Evolutionary conservation across 257 asterid genomes (phyloP).

Genomic region (Cynanchum wilfordii): DNA sequence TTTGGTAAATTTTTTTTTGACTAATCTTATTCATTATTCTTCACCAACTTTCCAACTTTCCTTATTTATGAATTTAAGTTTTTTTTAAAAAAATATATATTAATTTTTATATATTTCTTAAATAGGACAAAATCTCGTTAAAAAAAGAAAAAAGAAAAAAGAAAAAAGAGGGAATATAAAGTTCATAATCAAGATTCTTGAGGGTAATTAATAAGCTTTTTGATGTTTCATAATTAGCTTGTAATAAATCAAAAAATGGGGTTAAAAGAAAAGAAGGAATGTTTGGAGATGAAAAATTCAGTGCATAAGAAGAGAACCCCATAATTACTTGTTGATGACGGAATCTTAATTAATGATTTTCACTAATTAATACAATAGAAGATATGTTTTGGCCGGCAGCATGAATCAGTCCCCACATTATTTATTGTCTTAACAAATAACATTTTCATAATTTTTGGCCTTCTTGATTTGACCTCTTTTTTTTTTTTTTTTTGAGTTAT

Average conservation of each 20-base stretch:
- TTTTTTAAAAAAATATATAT: no score
- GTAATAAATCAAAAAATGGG: not conserved
- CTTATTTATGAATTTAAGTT: no score
- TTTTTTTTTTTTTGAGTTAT: not conserved
- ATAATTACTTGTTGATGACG: slow-evolving; percentile 12
- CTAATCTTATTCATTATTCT: not conserved
- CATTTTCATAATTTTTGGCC: slow-evolving; percentile 4
- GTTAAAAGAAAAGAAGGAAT: not conserved
- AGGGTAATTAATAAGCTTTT: slow-evolving; percentile 3
- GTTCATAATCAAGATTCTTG: not conserved
- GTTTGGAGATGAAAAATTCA: not conserved
- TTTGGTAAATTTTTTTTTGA: slow-evolving; percentile 2
- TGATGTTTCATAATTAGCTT: not conserved
- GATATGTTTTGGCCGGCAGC: slow-evolving; percentile 11
- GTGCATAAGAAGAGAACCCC: slow-evolving; percentile 7
- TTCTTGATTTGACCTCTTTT: not conserved
- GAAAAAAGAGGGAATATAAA: not conserved
- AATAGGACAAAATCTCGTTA: no score
- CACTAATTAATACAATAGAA: not conserved
- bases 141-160: no score
- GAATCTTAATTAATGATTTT: slow-evolving; percentile 4
- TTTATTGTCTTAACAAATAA: not conserved
- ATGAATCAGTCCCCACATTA: slow-evolving; percentile 1
- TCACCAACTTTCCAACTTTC: not conserved
- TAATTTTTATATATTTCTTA: no score